Evolutionary conservation across 2,329 filamentous ascomycete species (phyloP).

Genomic region (Meredithiella fracta): DNA sequence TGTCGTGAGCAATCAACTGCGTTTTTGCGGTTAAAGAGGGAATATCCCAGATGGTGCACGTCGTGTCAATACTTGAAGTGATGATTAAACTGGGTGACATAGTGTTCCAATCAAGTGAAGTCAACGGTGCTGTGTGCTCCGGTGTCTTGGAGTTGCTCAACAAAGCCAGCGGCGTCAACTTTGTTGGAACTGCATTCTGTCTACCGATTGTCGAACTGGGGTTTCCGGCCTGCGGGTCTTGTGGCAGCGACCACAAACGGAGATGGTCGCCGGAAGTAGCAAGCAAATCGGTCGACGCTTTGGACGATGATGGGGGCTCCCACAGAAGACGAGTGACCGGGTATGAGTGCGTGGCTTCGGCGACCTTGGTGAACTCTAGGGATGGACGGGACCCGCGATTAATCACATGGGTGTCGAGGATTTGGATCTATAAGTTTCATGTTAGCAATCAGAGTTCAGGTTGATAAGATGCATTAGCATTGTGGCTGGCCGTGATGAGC

Average conservation of each 20-base stretch:
- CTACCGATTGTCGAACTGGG: slow-evolving; percentile 54
- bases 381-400: slow-evolving; percentile 57
- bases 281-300: slow-evolving; percentile 85
- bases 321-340: slow-evolving; percentile 88
- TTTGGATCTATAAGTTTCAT: slow-evolving; percentile 59
- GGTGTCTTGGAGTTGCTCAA: slow-evolving; percentile 97
- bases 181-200: slow-evolving; percentile 44
- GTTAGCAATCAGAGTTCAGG: not conserved
- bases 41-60: slow-evolving; percentile 99
- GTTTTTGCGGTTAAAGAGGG: slow-evolving; percentile 95
- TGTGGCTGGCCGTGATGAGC: too few relatives aligned
- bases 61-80: slow-evolving; percentile 96
- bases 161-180: slow-evolving; percentile 80
- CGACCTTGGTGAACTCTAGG: slow-evolving; percentile 81
- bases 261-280: slow-evolving; percentile 92
- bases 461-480: too few relatives aligned
- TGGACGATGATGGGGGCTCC: slow-evolving; percentile 89
- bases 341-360: slow-evolving; percentile 94
- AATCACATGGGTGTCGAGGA: slow-evolving; percentile 70
- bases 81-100: slow-evolving; percentile 95
- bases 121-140: slow-evolving; percentile 91
- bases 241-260: slow-evolving; percentile 79
- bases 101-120: slow-evolving; percentile 95
- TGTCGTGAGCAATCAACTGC: slow-evolving; percentile 94
- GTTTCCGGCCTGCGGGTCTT: slow-evolving; percentile 49